These are phyloP conservation scores for Trichoderma breve DNA, from an alignment of 2,329 filamentous ascomycete species.

Conservation along the genomic window DNA sequence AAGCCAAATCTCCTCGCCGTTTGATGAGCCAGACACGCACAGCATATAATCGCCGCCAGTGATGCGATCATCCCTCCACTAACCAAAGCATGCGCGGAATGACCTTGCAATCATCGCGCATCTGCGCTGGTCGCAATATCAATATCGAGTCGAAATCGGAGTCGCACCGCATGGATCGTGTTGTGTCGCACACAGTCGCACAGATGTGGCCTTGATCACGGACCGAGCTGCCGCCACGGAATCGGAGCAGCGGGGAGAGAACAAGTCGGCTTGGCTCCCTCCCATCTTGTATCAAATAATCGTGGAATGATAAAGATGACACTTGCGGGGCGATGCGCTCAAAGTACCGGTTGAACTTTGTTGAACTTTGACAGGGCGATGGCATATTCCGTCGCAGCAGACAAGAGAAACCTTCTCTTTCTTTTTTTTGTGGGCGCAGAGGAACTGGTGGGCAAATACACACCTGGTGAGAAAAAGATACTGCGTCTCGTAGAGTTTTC, in stretches of 20 bases:
- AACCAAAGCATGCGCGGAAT: not conserved
- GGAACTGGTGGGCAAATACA: not conserved
- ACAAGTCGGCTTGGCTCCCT: not conserved
- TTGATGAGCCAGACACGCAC: not conserved
- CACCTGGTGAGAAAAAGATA: not conserved
- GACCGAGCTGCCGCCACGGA: not conserved
- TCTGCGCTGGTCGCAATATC: not conserved
- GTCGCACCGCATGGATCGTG: slow-evolving; percentile 17
- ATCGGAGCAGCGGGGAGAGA: not conserved
- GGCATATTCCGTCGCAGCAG: not conserved
- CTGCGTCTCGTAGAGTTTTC: not conserved
- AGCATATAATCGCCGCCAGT: not conserved
- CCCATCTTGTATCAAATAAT: not conserved
- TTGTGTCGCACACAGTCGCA: slow-evolving; percentile 19
- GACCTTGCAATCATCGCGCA: not conserved
- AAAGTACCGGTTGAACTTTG: slow-evolving; percentile 3
- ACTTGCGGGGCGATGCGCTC: not conserved
- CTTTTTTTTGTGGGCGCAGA: not conserved
- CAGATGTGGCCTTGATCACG: not conserved
- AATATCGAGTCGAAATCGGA: not conserved
- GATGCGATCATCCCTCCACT: not conserved
- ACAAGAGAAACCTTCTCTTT: not conserved
- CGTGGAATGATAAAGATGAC: not conserved
- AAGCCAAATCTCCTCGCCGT: not conserved
- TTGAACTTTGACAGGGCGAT: slow-evolving; percentile 10